Evolutionary conservation across 2,329 filamentous ascomycete species (phyloP).

Genomic region (Phaeosphaeriaceae sp.): DNA sequence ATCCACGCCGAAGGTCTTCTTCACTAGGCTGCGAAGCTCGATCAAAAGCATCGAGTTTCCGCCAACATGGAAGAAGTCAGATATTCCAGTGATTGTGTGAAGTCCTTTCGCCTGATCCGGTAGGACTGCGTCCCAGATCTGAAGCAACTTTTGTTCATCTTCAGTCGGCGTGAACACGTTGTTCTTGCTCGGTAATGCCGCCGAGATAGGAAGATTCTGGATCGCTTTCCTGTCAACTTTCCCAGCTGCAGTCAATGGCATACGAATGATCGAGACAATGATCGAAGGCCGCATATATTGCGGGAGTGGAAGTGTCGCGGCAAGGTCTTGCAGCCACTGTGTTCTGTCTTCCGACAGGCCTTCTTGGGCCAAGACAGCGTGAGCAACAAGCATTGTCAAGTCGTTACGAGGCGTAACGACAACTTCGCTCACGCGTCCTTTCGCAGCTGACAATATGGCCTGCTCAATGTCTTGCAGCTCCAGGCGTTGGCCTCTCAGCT

Average conservation of each 20-base stretch:
- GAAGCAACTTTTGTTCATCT: constrained; percentile 12
- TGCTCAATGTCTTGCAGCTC: constrained; percentile 58
- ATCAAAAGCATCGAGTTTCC: constrained; percentile 1
- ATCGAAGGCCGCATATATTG: constrained; percentile 33
- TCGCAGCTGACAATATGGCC: constrained; percentile 34
- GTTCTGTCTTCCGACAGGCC: no score
- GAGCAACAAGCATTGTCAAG: constrained; percentile 3
- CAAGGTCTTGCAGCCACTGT: no score
- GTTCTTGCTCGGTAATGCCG: constrained; percentile 20
- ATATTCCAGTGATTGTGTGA: background rate
- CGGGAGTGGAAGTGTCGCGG: constrained; percentile 39
- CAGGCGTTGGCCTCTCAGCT: constrained; percentile 55
- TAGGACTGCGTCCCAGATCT: constrained; percentile 17
- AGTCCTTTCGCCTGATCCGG: constrained; percentile 15
- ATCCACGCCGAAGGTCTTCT: constrained; percentile 34
- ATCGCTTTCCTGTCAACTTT: constrained; percentile 26
- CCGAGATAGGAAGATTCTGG: constrained; percentile 18
- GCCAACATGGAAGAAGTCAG: constrained; percentile 22
- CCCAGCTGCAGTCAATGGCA: constrained; percentile 14
- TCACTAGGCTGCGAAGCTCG: constrained; percentile 47
- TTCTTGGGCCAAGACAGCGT: constrained; percentile 2
- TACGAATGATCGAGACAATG: constrained; percentile 5
- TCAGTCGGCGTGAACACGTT: constrained; percentile 17
- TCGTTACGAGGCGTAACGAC: constrained; percentile 26
- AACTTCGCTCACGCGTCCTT: constrained; percentile 31